phyloP scores from a whole-genome alignment of 2,329 filamentous ascomycete species.

The Pyrenochaeta sp. region DNA sequence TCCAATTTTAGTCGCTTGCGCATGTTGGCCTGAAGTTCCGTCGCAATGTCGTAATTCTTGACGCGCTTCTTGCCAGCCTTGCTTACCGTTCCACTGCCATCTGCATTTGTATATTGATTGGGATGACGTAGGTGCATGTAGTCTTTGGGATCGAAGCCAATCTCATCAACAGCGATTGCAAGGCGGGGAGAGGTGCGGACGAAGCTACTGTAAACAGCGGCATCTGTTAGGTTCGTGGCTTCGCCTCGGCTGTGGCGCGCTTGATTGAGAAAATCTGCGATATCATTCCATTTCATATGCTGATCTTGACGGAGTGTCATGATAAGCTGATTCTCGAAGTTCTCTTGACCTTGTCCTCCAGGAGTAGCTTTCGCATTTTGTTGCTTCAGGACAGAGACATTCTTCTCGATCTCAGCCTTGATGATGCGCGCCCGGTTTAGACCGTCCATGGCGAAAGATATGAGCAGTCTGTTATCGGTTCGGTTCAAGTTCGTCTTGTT shows the following conservation, averaged over 20 bases:
- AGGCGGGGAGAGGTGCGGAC: conserved; percentile 39
- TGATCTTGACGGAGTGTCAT: conserved; percentile 38
- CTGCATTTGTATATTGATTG: conserved; percentile 8
- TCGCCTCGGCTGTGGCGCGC: conserved; percentile 23
- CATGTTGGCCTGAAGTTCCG: conserved; percentile 34
- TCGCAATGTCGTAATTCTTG: conserved; percentile 28
- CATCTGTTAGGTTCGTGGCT: conserved; percentile 30
- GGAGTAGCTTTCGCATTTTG: background rate
- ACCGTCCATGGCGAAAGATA: conserved; percentile 9
- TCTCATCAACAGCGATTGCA: conserved; percentile 28
- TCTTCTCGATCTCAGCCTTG: conserved; percentile 22
- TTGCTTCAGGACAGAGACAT: conserved; percentile 18
- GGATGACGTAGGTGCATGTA: conserved; percentile 43
- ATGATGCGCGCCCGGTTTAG: conserved; percentile 27
- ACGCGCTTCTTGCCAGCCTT: conserved; percentile 32
- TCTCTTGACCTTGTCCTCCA: conserved; percentile 16
- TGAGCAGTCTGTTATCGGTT: background rate
- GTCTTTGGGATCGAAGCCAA: conserved; percentile 43
- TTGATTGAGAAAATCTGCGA: conserved; percentile 37
- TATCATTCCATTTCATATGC: conserved; percentile 36
- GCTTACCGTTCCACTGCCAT: conserved; percentile 9
- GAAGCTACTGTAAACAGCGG: conserved; percentile 49
- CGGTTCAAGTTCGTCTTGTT: background rate
- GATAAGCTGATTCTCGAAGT: conserved; percentile 46
- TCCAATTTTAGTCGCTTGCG: conserved; percentile 15